Evolutionary conservation across 2,329 filamentous ascomycete genomes (phyloP), one percentile per base, ranked within the genome.

Genomic region (Colletotrichum gigasporum): DNA sequence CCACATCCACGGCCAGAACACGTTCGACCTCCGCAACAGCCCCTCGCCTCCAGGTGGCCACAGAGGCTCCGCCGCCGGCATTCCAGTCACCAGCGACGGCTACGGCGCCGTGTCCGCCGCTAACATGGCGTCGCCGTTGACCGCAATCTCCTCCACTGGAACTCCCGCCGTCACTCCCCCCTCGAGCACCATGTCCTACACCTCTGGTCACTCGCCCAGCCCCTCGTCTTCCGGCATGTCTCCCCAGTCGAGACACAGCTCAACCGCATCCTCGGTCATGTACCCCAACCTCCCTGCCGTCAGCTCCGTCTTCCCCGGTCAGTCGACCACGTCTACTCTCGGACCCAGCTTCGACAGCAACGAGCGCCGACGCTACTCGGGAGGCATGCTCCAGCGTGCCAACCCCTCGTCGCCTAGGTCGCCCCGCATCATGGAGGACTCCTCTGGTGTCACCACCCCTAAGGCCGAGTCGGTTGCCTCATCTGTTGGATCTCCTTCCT

Each of bases 111-210:
- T 83, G 69, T 83, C 81, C 24, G 81, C 83, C 6, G 83, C 82
- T n/a, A 84, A 84, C 70, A 84, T 89, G 76, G 85, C 86, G 28
- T 90, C 88, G 24, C 89, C 89, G 18, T 72, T 88, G 69, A 85
- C 83, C 28, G 83, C 83, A 14, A 79, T 87, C 47, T 85, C 86
- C 39, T 88, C 87, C 20, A 85, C 85, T 39, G 90, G 91, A 66
- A 94, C 91, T 12, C 91, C 92, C 9, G 91, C 91, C 9, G 84
- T 93, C 67, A 94, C 91, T 3, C 92, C 91, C 7, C 90, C 91
- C 0, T 92, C 90, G 10, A 92, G 89, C 75, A 86, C 88, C 58
- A 84, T 93, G 73, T 94, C 91, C 0, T 94, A 94, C 79, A 89
- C 88, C 37, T 93, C 91, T 10, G 89, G 90, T 48, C 91, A 94